Conservation (phyloP, 148 eudicot genomes). For the Cornus controversa region DNA sequence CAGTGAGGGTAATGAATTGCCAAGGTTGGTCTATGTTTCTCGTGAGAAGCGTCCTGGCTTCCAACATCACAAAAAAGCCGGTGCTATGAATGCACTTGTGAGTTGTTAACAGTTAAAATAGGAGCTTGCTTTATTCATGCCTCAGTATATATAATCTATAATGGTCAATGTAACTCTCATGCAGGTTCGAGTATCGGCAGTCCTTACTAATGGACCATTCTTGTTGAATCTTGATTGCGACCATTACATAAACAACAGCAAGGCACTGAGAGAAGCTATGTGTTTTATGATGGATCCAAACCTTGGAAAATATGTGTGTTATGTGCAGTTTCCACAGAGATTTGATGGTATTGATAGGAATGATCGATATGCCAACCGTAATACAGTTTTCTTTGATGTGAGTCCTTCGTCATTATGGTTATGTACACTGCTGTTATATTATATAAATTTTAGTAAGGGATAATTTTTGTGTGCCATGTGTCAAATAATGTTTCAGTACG, state of each 20-base stretch:
- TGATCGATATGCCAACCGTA: slow-evolving; percentile 64
- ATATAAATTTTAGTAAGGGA: too few relatives aligned
- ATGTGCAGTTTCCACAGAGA: slow-evolving; percentile 68
- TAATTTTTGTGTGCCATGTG: background rate
- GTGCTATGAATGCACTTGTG: slow-evolving; percentile 66
- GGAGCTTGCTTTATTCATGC: background rate
- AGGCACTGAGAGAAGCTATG: slow-evolving; percentile 56
- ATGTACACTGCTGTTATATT: background rate
- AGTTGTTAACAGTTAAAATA: background rate
- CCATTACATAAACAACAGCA: slow-evolving; percentile 61
- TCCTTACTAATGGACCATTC: slow-evolving; percentile 58
- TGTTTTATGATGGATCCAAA: slow-evolving; percentile 68
- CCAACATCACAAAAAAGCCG: slow-evolving; percentile 64
- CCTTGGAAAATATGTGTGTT: slow-evolving; percentile 51
- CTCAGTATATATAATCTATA: background rate
- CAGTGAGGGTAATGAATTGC: slow-evolving; percentile 42
- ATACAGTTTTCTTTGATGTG: slow-evolving; percentile 63
- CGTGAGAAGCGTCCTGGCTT: slow-evolving; percentile 65
- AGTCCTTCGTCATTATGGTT: slow-evolving; percentile 13
- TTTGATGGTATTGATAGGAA: slow-evolving; percentile 59
- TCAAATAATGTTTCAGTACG: background rate
- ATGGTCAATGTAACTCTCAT: background rate
- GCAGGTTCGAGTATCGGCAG: slow-evolving; percentile 62
- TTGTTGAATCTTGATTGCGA: slow-evolving; percentile 65
- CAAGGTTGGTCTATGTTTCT: slow-evolving; percentile 56